Evolutionary conservation across 768 basidiomycete species (phyloP), one percentile per base, ranked within the genome.

Genomic region (Hygrophoropsis aurantiaca): DNA sequence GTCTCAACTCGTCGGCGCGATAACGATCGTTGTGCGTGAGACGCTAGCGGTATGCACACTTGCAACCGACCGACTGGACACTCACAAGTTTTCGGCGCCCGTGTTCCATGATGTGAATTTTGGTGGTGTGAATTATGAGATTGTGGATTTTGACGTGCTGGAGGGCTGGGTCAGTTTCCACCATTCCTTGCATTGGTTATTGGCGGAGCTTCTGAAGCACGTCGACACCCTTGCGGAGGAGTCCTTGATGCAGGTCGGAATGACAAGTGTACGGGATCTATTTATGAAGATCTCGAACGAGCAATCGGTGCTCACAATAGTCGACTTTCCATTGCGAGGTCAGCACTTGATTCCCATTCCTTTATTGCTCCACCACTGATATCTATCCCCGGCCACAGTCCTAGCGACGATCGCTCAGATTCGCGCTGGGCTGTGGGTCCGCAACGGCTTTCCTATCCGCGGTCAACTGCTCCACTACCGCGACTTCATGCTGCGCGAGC

Each of bases 401-500:
- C 73, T 94, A 21, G 80, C 85, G 1, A 92, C 94, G 85, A 85
- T 95, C 37, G 93, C 94, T 0, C 97, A 98, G 62, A 92, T 97
- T 42, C 83, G 94, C 20, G 88, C 91, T 0, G 94, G 94, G 0
- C 76, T 98, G 4, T 99, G 97, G 97, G 94, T 97, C 7, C 87
- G 95, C 44, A 99, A 99, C 57, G 97, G 97, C 3, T 90, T 94
- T 59, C 88, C 88, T 13, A 94, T 98, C 55, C 86, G 95, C 1
- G 93, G 94, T 0, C 97, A 98, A 64, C 75, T 94, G 4, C 78
- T 94, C 43, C 95, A 98, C 62, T 99, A 99, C 64, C 87, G 94
- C 21, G 95, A 98, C 62, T 93, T 92, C 66, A 87, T 90, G 80
- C 81, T 97, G 20, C 86, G 95, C 16, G 97, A 99, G 64, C 77